A percentile compares a stretch with the other conserved stretches of the same genome.
These are phyloP conservation scores for Pseudogymnoascus sp. DNA, from an alignment of 2,329 filamentous ascomycete genomes.

Conservation along the genomic window DNA sequence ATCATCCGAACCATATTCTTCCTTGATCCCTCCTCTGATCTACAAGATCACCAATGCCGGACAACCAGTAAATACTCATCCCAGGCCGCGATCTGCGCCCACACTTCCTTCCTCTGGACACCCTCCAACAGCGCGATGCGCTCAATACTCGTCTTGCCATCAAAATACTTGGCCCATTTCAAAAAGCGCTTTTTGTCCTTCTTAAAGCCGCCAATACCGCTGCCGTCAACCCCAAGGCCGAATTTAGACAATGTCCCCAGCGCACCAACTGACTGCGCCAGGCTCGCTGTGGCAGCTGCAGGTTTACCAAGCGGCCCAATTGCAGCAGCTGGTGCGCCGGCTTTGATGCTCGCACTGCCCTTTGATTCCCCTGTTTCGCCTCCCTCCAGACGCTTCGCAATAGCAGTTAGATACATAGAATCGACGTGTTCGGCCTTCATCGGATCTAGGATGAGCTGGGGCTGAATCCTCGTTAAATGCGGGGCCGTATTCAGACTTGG, in stretches of 20 bases:
- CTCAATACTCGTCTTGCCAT: constrained; percentile 77
- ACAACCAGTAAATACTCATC: constrained; percentile 60
- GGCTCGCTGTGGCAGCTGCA: constrained; percentile 15
- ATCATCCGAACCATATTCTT: not conserved
- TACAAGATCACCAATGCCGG: constrained; percentile 54
- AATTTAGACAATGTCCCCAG: not conserved
- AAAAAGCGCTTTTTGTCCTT: constrained; percentile 60
- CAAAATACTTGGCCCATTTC: constrained; percentile 74
- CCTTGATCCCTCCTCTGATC: constrained; percentile 3
- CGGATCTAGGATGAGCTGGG: constrained; percentile 68
- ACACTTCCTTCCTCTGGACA: constrained; percentile 76
- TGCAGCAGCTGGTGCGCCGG: not conserved
- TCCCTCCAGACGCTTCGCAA: constrained; percentile 41
- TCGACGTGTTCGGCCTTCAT: constrained; percentile 72
- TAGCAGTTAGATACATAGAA: constrained; percentile 61
- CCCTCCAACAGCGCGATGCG: constrained; percentile 79
- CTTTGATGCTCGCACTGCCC: not conserved
- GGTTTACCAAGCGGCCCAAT: constrained; percentile 1
- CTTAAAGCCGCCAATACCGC: constrained; percentile 21
- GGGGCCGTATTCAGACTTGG: constrained; percentile 49
- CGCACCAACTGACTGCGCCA: not conserved
- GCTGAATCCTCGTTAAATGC: constrained; percentile 49
- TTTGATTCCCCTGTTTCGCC: constrained; percentile 10
- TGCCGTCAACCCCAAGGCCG: not conserved
- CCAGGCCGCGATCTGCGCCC: constrained; percentile 57